phyloP scores from a whole-genome alignment of 163 green algal species.

The Scenedesmus sp. region DNA sequence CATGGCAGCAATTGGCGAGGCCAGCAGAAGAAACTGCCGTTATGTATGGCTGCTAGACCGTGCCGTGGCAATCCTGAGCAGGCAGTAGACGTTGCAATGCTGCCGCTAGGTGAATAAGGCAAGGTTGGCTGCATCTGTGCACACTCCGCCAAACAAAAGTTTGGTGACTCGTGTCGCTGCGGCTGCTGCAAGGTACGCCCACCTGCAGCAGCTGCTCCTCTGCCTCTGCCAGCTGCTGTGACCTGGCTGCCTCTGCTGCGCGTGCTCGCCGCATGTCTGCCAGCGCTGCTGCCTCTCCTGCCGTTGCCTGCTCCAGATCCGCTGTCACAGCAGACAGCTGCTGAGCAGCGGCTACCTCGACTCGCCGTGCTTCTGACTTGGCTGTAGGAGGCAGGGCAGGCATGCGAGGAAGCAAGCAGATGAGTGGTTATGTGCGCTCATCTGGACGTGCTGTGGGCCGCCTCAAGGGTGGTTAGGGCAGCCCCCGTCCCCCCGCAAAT shows the following conservation, averaged over 20 bases:
- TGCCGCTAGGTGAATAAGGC: neutral
- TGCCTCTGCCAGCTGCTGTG: conserved; percentile 32
- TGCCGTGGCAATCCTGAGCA: no score
- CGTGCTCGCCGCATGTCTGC: conserved; percentile 21
- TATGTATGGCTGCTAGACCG: no score
- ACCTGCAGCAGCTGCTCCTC: conserved; percentile 36
- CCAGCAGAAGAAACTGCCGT: no score
- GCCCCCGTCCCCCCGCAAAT: neutral
- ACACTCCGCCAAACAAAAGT: neutral
- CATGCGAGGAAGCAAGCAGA: neutral
- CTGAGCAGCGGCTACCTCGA: conserved; percentile 16
- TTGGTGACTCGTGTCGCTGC: neutral
- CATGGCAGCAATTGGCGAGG: neutral
- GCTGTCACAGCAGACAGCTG: conserved; percentile 31
- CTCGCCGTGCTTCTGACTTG: conserved; percentile 5
- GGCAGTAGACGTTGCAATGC: no score
- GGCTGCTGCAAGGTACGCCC: neutral
- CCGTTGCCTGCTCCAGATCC: conserved; percentile 13
- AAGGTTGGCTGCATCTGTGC: neutral
- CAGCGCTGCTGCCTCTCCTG: conserved; percentile 17
- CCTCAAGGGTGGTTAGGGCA: neutral
- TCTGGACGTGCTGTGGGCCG: neutral
- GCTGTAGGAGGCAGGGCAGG: neutral
- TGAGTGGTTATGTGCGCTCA: neutral
- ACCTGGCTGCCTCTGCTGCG: neutral